Base-by-base conservation (phyloP, 129 eudicot species). In the Chrysanthemum makinoi region DNA sequence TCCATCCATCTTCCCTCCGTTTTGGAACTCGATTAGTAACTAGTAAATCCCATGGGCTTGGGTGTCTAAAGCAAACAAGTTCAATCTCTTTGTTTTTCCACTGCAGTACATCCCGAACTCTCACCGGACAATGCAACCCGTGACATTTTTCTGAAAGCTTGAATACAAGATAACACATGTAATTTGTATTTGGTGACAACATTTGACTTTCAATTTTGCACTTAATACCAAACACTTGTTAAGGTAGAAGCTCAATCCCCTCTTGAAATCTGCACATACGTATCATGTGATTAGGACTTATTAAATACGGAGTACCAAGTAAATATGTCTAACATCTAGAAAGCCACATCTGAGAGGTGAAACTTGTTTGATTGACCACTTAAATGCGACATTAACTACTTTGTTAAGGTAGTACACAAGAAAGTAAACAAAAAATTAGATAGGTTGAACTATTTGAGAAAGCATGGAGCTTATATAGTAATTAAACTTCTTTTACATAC, bases 1-100 rank as follows among this genome's bases (percentile, higher is more conserved):
- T 58, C 75, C 66, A 71, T 15, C 74, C 74, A 54, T 69, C 67
- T 57, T 44, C 56, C 75, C 75, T 71, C 4, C 20, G 15, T 58
- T 22, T 2, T 43, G 75, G 75, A 22, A 60, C 55, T 39, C 30
- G n/a, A 28, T 15, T 3, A 15, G 16, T 20, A 72, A 19, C 58
- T 44, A 43, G 44, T 44, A 72, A 6, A 72, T 72, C 47, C 67
- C 75, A 72, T 19, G 67, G 1, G 4, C 2, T 59, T 46, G 58
- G 75, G 26, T 58, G 2, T 72, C 75, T 44, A 46, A 72, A 72
- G 59, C 58, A 57, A 22, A 72, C 1, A 44, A 22, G 15, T 72
- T 14, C 43, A 8, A 0, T 28, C 61, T 48, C 49, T 72, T 72
- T 61, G 19, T 60, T 26, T 0, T n/a, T 72, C 46, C 68, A 14